Conservation (phyloP, 2,329 filamentous ascomycete species). For the Zalaria sp. region DNA sequence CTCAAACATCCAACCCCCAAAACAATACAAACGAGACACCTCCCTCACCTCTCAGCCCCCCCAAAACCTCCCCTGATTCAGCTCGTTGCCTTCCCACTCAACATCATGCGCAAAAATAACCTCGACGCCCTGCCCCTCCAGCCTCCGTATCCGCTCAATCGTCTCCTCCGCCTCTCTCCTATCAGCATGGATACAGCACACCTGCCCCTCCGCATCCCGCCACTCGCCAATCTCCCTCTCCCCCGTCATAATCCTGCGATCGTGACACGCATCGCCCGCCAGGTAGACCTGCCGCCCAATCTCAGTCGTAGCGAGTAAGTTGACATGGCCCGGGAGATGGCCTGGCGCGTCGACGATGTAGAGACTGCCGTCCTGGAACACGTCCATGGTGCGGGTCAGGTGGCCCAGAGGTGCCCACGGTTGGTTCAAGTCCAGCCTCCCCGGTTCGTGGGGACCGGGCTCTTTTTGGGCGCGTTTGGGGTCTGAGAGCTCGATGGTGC, state of each 20-base stretch:
- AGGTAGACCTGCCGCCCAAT: constrained; percentile 32
- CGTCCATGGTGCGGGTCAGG: constrained; percentile 32
- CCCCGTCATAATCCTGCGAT: constrained; percentile 34
- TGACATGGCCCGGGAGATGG: constrained; percentile 38
- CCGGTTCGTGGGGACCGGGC: constrained; percentile 3
- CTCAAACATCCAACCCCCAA: no score
- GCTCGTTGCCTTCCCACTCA: constrained; percentile 26
- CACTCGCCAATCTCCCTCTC: constrained; percentile 39
- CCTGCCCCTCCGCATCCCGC: constrained; percentile 28
- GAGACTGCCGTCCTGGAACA: constrained; percentile 32
- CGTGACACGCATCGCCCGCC: constrained; percentile 41
- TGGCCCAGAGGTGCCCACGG: constrained; percentile 30
- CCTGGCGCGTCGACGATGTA: constrained; percentile 37
- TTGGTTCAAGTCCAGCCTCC: background rate
- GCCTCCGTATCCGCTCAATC: constrained; percentile 25
- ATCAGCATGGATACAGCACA: constrained; percentile 38
- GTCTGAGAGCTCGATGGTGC: constrained; percentile 29
- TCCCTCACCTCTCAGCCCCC: background rate
- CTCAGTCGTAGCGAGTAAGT: constrained; percentile 29
- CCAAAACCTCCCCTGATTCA: constrained; percentile 1
- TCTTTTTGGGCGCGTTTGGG: constrained; percentile 7
- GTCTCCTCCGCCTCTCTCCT: constrained; percentile 29
- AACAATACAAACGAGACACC: no score
- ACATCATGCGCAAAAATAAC: constrained; percentile 38
- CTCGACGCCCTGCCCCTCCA: constrained; percentile 30